phyloP scores from a whole-genome alignment of 2,329 filamentous ascomycete species.

The Nemania sp. region DNA sequence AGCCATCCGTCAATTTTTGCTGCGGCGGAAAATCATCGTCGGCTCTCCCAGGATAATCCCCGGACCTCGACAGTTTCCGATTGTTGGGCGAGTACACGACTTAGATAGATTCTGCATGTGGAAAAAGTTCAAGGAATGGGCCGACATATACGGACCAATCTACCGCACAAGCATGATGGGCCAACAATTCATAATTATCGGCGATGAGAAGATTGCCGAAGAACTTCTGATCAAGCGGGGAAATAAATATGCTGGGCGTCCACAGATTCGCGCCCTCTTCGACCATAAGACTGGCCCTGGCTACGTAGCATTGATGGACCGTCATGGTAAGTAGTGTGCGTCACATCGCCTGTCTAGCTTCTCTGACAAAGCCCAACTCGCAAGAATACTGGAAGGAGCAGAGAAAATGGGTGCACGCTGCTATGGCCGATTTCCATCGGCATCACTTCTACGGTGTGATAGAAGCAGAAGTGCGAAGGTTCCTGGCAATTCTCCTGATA shows the following conservation, averaged over 20 bases:
- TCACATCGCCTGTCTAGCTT: not conserved
- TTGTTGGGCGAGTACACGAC: conserved; percentile 54
- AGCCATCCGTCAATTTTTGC: conserved; percentile 43
- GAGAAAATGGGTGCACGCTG: conserved; percentile 56
- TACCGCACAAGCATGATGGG: conserved; percentile 41
- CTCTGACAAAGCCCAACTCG: not conserved
- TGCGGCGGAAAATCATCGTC: conserved; percentile 39
- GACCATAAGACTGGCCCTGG: conserved; percentile 52
- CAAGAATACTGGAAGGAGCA: conserved; percentile 53
- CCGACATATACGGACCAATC: conserved; percentile 37
- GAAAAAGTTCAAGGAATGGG: conserved; percentile 51
- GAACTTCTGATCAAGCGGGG: conserved; percentile 54
- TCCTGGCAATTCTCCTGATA: conserved; percentile 49
- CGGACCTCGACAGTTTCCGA: conserved; percentile 51
- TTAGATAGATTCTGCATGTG: conserved; percentile 51
- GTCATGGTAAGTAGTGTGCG: conserved; percentile 45
- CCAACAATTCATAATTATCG: conserved; percentile 45
- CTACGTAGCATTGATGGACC: conserved; percentile 56
- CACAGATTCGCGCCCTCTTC: conserved; percentile 53
- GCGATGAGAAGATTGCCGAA: conserved; percentile 52
- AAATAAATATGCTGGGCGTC: conserved; percentile 54
- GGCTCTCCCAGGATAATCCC: conserved; percentile 43
- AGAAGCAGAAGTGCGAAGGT: conserved; percentile 50
- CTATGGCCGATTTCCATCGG: conserved; percentile 47
- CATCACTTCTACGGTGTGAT: conserved; percentile 53